phyloP scores from a whole-genome alignment of 2,329 filamentous ascomycete genomes.

The Curvularia hawaiiensis region DNA sequence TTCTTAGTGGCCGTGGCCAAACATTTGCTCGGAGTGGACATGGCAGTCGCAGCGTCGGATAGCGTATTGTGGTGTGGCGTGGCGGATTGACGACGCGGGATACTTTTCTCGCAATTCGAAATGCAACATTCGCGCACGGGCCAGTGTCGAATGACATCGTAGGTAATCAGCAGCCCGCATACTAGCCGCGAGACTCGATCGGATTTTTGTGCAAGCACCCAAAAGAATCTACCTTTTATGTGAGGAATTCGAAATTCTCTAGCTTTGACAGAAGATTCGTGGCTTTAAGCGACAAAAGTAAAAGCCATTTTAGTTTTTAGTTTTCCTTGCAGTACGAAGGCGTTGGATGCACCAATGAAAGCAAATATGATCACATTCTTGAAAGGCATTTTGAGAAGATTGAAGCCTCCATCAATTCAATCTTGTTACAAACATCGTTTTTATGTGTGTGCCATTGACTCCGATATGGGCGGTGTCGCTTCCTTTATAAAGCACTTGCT shows the following conservation, averaged over 20 bases:
- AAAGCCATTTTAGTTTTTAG: background rate
- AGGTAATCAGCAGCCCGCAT: background rate
- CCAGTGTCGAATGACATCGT: slow-evolving; percentile 16
- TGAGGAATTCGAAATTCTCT: background rate
- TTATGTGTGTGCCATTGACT: too few relatives aligned
- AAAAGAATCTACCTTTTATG: background rate
- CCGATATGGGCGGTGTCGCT: too few relatives aligned
- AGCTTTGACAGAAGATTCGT: background rate
- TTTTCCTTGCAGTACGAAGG: too few relatives aligned
- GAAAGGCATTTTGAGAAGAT: too few relatives aligned
- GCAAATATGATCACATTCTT: too few relatives aligned
- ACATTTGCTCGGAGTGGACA: slow-evolving; percentile 38
- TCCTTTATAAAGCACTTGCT: too few relatives aligned
- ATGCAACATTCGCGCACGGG: slow-evolving; percentile 17
- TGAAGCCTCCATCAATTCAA: too few relatives aligned
- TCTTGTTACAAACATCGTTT: too few relatives aligned
- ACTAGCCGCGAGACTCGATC: background rate
- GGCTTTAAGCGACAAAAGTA: background rate
- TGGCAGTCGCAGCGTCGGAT: slow-evolving; percentile 20
- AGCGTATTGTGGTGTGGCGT: slow-evolving; percentile 9
- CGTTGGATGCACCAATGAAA: too few relatives aligned
- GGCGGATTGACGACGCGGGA: slow-evolving; percentile 10
- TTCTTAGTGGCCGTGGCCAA: slow-evolving; percentile 25
- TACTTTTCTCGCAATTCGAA: slow-evolving; percentile 21
- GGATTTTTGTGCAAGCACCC: background rate